phyloP scores from a whole-genome alignment of 2,329 filamentous ascomycete genomes.

The Pseudogymnoascus sp. region DNA sequence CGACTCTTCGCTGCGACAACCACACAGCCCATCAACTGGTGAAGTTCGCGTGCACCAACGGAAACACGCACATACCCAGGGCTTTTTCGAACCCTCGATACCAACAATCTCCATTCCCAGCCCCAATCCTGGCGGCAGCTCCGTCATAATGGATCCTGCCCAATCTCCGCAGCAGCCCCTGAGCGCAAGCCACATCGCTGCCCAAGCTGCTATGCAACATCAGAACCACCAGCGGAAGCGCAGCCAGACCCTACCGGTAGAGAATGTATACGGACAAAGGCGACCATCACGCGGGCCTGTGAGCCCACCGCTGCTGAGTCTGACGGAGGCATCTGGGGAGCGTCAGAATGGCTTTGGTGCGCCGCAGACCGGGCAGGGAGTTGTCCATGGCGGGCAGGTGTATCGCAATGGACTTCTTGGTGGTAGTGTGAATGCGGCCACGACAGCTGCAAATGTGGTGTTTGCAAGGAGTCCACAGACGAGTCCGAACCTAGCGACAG shows the following conservation, averaged over 20 bases:
- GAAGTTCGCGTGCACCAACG: slow-evolving; percentile 43
- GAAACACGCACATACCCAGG: slow-evolving; percentile 66
- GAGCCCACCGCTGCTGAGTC: slow-evolving; percentile 55
- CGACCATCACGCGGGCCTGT: slow-evolving; percentile 38
- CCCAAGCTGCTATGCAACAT: slow-evolving; percentile 67
- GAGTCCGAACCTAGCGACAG: slow-evolving; percentile 14
- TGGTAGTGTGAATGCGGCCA: slow-evolving; percentile 56
- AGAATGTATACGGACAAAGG: slow-evolving; percentile 20
- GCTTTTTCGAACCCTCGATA: slow-evolving; percentile 67
- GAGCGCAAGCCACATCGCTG: slow-evolving; percentile 69
- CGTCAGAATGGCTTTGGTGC: slow-evolving; percentile 46
- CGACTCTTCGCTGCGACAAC: slow-evolving; percentile 38
- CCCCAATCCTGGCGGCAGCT: slow-evolving; percentile 34
- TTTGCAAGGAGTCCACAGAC: slow-evolving; percentile 53
- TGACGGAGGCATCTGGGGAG: slow-evolving; percentile 58
- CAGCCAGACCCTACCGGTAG: slow-evolving; percentile 65
- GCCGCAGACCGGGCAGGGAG: slow-evolving; percentile 26
- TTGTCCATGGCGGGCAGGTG: slow-evolving; percentile 18
- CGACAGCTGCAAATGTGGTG: slow-evolving; percentile 64
- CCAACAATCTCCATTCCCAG: slow-evolving; percentile 51
- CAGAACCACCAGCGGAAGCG: slow-evolving; percentile 52
- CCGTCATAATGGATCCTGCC: slow-evolving; percentile 22
- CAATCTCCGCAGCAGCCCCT: slow-evolving; percentile 30
- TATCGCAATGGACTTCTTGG: slow-evolving; percentile 57
- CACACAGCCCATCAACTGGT: slow-evolving; percentile 28